Evolutionary conservation across 768 basidiomycete genomes (phyloP).

Genomic region (Tulasnella sp.): DNA sequence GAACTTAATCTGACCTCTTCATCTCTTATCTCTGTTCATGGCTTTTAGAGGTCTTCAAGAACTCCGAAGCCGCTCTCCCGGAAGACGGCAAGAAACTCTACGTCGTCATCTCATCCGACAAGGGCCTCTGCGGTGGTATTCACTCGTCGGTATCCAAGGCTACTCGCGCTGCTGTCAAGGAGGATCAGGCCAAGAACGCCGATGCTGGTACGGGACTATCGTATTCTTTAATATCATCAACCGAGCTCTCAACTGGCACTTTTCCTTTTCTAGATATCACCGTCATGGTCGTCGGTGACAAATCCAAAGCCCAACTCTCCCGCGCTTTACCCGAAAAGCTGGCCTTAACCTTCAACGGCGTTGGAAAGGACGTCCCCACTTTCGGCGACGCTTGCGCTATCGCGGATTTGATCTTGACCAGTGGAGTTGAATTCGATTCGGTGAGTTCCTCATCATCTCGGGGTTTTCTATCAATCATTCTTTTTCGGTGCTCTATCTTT

Average conservation of each 20-base stretch:
- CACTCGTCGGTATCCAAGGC: slow-evolving; percentile 94
- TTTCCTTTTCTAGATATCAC: slow-evolving; percentile 46
- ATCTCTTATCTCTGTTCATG: neutral
- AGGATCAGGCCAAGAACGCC: slow-evolving; percentile 41
- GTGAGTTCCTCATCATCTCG: slow-evolving; percentile 28
- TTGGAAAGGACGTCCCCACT: slow-evolving; percentile 94
- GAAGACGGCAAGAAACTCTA: slow-evolving; percentile 70
- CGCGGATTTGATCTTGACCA: slow-evolving; percentile 84
- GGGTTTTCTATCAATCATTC: too few relatives aligned
- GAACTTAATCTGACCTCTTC: neutral
- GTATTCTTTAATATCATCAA: neutral
- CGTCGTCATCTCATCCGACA: slow-evolving; percentile 93
- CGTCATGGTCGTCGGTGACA: slow-evolving; percentile 74
- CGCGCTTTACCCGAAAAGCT: slow-evolving; percentile 60
- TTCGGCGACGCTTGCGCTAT: slow-evolving; percentile 93
- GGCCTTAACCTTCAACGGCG: slow-evolving; percentile 89
- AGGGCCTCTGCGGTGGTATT: slow-evolving; percentile 98
- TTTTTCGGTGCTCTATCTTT: neutral
- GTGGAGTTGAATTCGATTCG: slow-evolving; percentile 78
- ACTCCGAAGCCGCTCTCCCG: slow-evolving; percentile 57
- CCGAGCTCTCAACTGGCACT: slow-evolving; percentile 47
- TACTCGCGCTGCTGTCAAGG: slow-evolving; percentile 59
- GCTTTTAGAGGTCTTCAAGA: slow-evolving; percentile 71
- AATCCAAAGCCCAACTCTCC: slow-evolving; percentile 86
- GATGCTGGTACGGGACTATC: neutral